phyloP scores from a whole-genome alignment of 192 early-diverging fungal species.

The Umbelopsis sp. region DNA sequence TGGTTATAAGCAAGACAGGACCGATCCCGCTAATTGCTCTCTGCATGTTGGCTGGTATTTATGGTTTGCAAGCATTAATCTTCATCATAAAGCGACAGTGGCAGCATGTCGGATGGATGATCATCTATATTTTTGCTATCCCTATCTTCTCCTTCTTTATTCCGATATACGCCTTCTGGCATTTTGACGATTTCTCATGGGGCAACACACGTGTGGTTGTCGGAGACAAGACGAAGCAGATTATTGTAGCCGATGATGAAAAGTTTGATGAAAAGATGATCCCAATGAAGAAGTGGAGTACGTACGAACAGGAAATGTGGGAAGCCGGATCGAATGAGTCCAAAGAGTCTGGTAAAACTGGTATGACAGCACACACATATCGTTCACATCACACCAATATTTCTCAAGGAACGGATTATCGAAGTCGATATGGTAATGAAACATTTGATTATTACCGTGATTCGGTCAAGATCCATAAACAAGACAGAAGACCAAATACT shows the following conservation, averaged over 20 bases:
- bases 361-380: background rate
- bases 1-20: constrained; percentile 54
- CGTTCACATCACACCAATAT: background rate
- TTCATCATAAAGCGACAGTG: constrained; percentile 76
- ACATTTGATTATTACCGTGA: constrained; percentile 4
- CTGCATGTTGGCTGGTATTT: constrained; percentile 82
- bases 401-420: background rate
- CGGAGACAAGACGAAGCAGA: constrained; percentile 58
- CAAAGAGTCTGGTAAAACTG: constrained; percentile 15
- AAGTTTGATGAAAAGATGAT: constrained; percentile 76
- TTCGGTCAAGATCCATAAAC: background rate
- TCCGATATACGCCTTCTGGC: constrained; percentile 90
- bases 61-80: constrained; percentile 89
- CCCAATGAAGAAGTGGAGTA: constrained; percentile 69
- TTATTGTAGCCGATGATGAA: constrained; percentile 60
- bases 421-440: background rate
- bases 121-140: constrained; percentile 78
- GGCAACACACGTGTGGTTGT: constrained; percentile 66
- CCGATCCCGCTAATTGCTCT: constrained; percentile 81
- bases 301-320: constrained; percentile 64
- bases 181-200: constrained; percentile 99
- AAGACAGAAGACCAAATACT: background rate
- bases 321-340: constrained; percentile 35
- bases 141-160: constrained; percentile 72
- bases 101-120: constrained; percentile 85